Percentiles rank a stretch among this genome's conserved stretches.
phyloP scores from a whole-genome alignment of 371 early-diverging fungal genomes.

The Zychaea mexicana region DNA sequence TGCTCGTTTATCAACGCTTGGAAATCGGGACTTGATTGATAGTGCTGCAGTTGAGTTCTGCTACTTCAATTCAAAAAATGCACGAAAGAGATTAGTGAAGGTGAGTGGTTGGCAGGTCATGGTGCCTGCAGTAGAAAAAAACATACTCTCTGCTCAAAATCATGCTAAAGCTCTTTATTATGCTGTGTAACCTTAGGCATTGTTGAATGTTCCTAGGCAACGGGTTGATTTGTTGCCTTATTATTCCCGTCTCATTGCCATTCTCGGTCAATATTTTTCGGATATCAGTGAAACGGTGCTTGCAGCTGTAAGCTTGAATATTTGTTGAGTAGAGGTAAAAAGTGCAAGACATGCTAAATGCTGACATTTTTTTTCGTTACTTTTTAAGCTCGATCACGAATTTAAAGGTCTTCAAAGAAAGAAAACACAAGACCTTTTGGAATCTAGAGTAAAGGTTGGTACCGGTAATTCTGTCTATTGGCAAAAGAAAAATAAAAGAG shows the following conservation, averaged over 20 bases:
- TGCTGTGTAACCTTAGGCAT: constrained; percentile 35
- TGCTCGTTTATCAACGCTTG: constrained; percentile 74
- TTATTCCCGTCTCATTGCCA: constrained; percentile 89
- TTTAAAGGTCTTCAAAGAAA: constrained; percentile 73
- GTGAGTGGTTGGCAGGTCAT: constrained; percentile 12
- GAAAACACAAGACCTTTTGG: constrained; percentile 71
- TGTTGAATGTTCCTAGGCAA: constrained; percentile 80
- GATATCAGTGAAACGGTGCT: constrained; percentile 79
- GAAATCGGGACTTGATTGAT: constrained; percentile 87
- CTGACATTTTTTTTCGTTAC: too few relatives aligned
- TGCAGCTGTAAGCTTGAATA: constrained; percentile 43
- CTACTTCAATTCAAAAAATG: constrained; percentile 80
- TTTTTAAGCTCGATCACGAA: constrained; percentile 68
- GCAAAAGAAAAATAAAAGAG: not conserved
- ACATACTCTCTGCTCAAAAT: not conserved
- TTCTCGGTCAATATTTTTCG: constrained; percentile 81
- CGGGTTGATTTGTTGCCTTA: constrained; percentile 90
- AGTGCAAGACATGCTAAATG: not conserved
- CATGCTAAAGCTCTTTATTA: not conserved
- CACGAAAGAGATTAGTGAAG: constrained; percentile 77
- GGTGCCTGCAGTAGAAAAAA: too few relatives aligned
- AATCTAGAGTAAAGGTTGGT: constrained; percentile 72
- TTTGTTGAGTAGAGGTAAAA: not conserved
- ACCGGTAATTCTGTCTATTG: not conserved
- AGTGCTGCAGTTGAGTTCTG: constrained; percentile 93